These are phyloP conservation scores for Talaromyces proteolyticus DNA, from an alignment of 495 filamentous ascomycete genomes.

Conservation along the genomic window DNA sequence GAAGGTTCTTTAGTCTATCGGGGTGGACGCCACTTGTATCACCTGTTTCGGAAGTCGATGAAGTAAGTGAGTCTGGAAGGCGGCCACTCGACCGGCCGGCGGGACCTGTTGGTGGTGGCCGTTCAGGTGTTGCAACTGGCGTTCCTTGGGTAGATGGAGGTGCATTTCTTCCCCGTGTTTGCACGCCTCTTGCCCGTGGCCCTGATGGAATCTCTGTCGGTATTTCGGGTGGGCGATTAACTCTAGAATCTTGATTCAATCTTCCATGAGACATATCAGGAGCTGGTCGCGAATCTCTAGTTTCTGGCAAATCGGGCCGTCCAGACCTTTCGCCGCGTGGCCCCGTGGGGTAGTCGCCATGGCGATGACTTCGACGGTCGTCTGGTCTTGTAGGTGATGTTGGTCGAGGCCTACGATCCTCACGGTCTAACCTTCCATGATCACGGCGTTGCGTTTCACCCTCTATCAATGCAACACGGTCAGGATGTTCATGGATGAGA, in stretches of 20 bases:
- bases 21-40: constrained; percentile 41
- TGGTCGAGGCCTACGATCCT: constrained; percentile 26
- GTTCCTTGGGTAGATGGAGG: constrained; percentile 14
- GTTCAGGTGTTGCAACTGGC: constrained; percentile 23
- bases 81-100: constrained; percentile 27
- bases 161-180: constrained; percentile 27
- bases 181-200: constrained; percentile 47
- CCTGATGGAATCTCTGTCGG: constrained; percentile 62
- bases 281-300: constrained; percentile 18
- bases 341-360: constrained; percentile 33
- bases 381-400: constrained; percentile 26
- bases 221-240: constrained; percentile 41
- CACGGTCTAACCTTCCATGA: constrained; percentile 24
- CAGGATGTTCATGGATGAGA: constrained; percentile 29
- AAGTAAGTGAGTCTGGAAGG: not conserved
- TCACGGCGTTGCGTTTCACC: constrained; percentile 28
- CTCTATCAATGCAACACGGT: constrained; percentile 15
- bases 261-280: constrained; percentile 51
- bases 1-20: constrained; percentile 36
- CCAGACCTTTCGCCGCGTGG: constrained; percentile 30
- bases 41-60: constrained; percentile 14
- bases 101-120: constrained; percentile 32
- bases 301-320: constrained; percentile 19
- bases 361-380: constrained; percentile 24
- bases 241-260: constrained; percentile 33